Evolutionary conservation across 192 early-diverging fungal genomes (phyloP).

Genomic region (Kappamyces sp.): DNA sequence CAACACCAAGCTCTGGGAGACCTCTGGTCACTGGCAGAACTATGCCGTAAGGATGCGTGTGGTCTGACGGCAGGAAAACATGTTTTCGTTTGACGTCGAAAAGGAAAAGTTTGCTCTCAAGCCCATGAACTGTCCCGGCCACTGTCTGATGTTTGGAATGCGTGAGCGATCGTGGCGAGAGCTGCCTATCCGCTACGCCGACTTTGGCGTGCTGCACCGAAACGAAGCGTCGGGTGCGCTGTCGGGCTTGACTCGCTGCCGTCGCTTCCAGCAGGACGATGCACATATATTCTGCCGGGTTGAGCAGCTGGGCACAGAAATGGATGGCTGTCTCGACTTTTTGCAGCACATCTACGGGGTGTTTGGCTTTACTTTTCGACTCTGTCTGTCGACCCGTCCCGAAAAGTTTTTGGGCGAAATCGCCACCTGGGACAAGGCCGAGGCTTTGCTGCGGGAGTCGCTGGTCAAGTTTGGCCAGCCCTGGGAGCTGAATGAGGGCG

Average conservation of each 20-base stretch:
- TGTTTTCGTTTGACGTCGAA: conserved; percentile 92
- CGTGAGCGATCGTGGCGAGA: conserved; percentile 95
- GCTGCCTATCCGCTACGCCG: conserved; percentile 88
- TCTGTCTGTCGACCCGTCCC: conserved; percentile 92
- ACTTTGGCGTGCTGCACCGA: conserved; percentile 97
- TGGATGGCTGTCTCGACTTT: conserved; percentile 80
- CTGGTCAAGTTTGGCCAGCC: conserved; percentile 70
- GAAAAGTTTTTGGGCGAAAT: conserved; percentile 92
- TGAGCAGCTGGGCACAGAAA: conserved; percentile 82
- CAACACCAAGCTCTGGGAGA: conserved; percentile 95
- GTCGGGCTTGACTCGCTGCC: conserved; percentile 89
- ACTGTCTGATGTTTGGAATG: conserved; percentile 93
- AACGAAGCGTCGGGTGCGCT: conserved; percentile 85
- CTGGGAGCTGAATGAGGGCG: conserved; percentile 90
- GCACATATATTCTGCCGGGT: conserved; percentile 95
- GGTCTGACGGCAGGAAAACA: conserved; percentile 67
- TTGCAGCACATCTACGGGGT: conserved; percentile 83
- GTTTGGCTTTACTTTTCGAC: conserved; percentile 89
- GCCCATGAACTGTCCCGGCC: conserved; percentile 99
- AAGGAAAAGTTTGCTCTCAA: conserved; percentile 97
- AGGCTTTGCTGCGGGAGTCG: conserved; percentile 70
- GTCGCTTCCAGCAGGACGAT: conserved; percentile 99
- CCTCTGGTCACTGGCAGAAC: conserved; percentile 91
- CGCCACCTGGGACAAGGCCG: conserved; percentile 87
- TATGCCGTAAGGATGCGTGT: conserved; percentile 53